A percentile compares a stretch with the other conserved stretches of the same genome.
phyloP scores from a whole-genome alignment of 23 red algal species.

The Gracilaria vermiculophylla region DNA sequence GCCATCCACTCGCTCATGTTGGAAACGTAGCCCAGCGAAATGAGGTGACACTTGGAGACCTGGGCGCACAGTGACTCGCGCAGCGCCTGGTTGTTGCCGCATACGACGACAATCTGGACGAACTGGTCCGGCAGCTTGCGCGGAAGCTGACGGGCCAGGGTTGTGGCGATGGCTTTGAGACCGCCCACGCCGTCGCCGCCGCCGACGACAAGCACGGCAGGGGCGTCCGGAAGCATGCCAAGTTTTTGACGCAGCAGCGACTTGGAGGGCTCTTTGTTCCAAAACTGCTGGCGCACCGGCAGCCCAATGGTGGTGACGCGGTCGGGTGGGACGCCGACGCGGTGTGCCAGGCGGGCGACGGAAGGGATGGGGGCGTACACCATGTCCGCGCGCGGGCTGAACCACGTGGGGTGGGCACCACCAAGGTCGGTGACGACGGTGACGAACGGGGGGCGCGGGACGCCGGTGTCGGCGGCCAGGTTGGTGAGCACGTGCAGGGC shows the following conservation, averaged over 20 bases:
- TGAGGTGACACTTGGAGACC: constrained; percentile 26
- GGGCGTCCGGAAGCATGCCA: constrained; percentile 49
- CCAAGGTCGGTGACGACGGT: constrained; percentile 98
- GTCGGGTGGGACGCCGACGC: constrained; percentile 22
- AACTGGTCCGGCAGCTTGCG: neutral
- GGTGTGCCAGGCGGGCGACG: constrained; percentile 39
- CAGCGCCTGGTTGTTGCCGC: constrained; percentile 76
- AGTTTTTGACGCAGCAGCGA: constrained; percentile 21
- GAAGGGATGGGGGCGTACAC: constrained; percentile 70
- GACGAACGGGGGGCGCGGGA: constrained; percentile 70
- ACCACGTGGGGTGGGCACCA: constrained; percentile 92
- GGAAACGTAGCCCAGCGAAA: constrained; percentile 57
- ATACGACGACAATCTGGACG: constrained; percentile 79
- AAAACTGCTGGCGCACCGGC: constrained; percentile 78
- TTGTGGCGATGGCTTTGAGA: constrained; percentile 41
- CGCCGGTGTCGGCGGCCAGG: constrained; percentile 26
- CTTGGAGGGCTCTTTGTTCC: constrained; percentile 25
- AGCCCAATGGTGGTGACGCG: constrained; percentile 66
- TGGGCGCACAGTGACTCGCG: neutral
- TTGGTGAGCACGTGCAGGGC: constrained; percentile 57
- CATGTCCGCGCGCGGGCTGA: constrained; percentile 67
- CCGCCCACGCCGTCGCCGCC: constrained; percentile 84
- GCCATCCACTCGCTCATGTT: constrained; percentile 96
- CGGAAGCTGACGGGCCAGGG: constrained; percentile 23
- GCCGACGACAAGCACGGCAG: constrained; percentile 64